Conservation (phyloP, 306 rosid species). For the Vigna nakashimae region DNA sequence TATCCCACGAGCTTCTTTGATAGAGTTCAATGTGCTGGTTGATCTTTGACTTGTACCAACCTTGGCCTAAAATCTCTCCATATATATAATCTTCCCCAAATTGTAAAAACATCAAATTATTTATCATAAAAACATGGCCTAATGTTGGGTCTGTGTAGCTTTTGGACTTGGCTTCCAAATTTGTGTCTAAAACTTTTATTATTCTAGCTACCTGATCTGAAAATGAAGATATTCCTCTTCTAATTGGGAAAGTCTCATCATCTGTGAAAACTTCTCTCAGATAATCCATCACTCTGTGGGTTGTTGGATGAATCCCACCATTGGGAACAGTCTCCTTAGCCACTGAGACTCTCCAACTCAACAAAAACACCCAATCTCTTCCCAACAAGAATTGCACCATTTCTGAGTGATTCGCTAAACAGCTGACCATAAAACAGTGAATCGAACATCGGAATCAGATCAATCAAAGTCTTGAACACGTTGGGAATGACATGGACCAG, state of each 20-base stretch:
- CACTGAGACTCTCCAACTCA: not conserved
- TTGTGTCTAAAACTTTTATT: constrained; percentile 68
- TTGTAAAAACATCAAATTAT: constrained; percentile 49
- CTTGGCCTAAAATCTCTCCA: not conserved
- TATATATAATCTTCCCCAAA: not conserved
- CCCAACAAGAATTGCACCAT: not conserved
- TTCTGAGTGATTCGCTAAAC: constrained; percentile 42
- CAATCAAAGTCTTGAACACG: constrained; percentile 63
- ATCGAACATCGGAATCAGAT: constrained; percentile 46
- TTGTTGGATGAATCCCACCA: not conserved
- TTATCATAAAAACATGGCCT: constrained; percentile 67
- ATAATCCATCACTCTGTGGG: not conserved
- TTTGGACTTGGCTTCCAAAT: constrained; percentile 71
- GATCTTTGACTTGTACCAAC: constrained; percentile 30
- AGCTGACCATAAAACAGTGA: constrained; percentile 53
- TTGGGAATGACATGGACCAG: constrained; percentile 49
- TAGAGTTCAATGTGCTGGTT: constrained; percentile 41
- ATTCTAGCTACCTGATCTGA: constrained; percentile 15
- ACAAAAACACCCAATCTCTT: constrained; percentile 1
- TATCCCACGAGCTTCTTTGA: constrained; percentile 59
- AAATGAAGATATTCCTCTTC: not conserved
- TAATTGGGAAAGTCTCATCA: not conserved
- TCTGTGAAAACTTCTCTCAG: not conserved
- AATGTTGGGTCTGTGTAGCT: constrained; percentile 60
- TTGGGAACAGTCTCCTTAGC: not conserved